Percentiles rank a stretch among this genome's conserved stretches.
phyloP scores from a whole-genome alignment of 768 basidiomycete genomes.

The Crucibulum laeve region DNA sequence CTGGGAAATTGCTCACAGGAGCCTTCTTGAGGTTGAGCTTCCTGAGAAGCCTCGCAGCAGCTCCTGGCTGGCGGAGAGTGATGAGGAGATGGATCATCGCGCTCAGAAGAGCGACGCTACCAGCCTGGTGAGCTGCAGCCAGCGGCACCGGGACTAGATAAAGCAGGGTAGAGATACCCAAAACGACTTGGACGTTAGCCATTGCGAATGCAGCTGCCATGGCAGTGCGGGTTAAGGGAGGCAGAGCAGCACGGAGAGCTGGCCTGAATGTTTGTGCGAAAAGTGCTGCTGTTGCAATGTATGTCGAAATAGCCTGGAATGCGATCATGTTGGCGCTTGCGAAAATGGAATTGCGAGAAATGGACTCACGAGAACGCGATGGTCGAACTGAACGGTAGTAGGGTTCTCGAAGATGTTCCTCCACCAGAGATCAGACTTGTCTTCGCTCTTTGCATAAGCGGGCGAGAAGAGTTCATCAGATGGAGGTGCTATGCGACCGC shows the following conservation, averaged over 20 bases:
- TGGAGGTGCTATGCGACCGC: conserved; percentile 80
- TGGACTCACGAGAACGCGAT: conserved; percentile 77
- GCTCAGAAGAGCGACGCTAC: conserved; percentile 84
- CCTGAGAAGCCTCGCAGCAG: conserved; percentile 62
- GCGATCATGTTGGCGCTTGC: not conserved
- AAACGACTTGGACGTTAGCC: conserved; percentile 76
- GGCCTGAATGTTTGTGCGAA: conserved; percentile 55
- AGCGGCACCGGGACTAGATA: conserved; percentile 92
- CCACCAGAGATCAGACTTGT: conserved; percentile 86
- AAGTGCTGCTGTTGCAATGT: conserved; percentile 60
- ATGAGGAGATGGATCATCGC: conserved; percentile 76
- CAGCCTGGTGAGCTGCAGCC: conserved; percentile 93
- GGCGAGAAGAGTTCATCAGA: conserved; percentile 75
- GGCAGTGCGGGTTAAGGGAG: conserved; percentile 53
- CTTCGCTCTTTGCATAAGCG: conserved; percentile 64
- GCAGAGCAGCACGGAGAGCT: conserved; percentile 56
- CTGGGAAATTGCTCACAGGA: conserved; percentile 12
- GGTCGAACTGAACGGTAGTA: conserved; percentile 95
- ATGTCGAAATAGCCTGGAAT: conserved; percentile 79
- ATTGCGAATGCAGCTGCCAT: conserved; percentile 64
- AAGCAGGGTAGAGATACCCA: conserved; percentile 70
- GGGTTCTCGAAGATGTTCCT: conserved; percentile 97
- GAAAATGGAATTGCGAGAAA: not conserved
- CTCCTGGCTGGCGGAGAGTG: conserved; percentile 64
- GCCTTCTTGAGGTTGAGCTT: no score